Conservation (phyloP, 352 stramenopile species). For the Peronosclerospora sorghi region DNA sequence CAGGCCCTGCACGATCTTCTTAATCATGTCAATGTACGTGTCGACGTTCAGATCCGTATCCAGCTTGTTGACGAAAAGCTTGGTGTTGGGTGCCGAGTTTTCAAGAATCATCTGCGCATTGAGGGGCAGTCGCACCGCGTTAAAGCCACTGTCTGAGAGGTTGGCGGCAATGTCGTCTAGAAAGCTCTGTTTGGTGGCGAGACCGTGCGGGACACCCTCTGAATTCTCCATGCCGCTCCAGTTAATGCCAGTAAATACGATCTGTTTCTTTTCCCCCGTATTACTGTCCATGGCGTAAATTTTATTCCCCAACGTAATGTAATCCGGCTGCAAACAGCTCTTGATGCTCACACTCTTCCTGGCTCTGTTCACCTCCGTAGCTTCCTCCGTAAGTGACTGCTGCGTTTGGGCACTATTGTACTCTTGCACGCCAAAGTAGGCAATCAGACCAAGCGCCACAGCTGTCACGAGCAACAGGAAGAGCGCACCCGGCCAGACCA, state of each 20-base stretch:
- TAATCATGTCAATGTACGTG: slow-evolving; percentile 79
- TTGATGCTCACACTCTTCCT: slow-evolving; percentile 19
- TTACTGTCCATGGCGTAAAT: slow-evolving; percentile 53
- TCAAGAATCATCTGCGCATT: slow-evolving; percentile 79
- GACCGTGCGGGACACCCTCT: slow-evolving; percentile 63
- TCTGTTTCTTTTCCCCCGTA: slow-evolving; percentile 36
- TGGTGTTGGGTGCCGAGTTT: slow-evolving; percentile 49
- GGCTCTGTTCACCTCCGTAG: slow-evolving; percentile 19
- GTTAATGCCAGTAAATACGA: slow-evolving; percentile 81
- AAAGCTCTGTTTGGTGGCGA: slow-evolving; percentile 54
- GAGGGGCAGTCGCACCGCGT: slow-evolving; percentile 63
- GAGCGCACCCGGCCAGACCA: slow-evolving; percentile 67
- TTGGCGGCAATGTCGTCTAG: slow-evolving; percentile 60
- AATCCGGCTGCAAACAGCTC: slow-evolving; percentile 65
- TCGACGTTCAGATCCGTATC: slow-evolving; percentile 55
- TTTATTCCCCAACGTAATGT: slow-evolving; percentile 41
- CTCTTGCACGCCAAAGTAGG: slow-evolving; percentile 49
- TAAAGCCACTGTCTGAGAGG: slow-evolving; percentile 57
- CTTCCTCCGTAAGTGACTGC: slow-evolving; percentile 39
- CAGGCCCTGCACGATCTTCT: slow-evolving; percentile 69
- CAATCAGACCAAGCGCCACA: slow-evolving; percentile 37
- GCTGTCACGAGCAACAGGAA: slow-evolving; percentile 49
- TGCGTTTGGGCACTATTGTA: slow-evolving; percentile 60
- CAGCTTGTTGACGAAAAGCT: slow-evolving; percentile 48
- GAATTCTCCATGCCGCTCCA: slow-evolving; percentile 82